Conservation (phyloP, 495 filamentous ascomycete species). For the Aspergillus wentii region DNA sequence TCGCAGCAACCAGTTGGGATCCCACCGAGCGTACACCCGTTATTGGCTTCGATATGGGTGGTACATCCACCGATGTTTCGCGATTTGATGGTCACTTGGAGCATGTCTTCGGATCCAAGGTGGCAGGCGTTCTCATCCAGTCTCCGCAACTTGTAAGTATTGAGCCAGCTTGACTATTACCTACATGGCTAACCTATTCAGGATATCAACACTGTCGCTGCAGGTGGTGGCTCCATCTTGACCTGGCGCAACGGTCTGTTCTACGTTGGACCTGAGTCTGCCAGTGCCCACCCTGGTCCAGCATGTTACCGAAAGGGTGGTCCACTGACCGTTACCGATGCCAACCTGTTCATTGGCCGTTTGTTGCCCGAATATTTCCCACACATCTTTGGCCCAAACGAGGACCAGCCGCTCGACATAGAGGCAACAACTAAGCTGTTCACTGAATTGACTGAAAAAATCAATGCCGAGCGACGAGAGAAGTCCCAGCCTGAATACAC, state of each 20-base stretch:
- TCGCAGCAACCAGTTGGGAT: slow-evolving; percentile 91
- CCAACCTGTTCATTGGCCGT: slow-evolving; percentile 84
- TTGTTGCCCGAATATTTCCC: slow-evolving; percentile 94
- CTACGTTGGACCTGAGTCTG: slow-evolving; percentile 93
- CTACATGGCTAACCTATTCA: no score
- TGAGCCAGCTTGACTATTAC: no score
- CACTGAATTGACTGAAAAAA: slow-evolving; percentile 67
- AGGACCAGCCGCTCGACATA: slow-evolving; percentile 79
- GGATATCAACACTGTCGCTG: slow-evolving; percentile 98
- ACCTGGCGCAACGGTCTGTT: slow-evolving; percentile 92
- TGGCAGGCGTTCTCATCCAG: slow-evolving; percentile 92
- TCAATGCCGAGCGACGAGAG: slow-evolving; percentile 59
- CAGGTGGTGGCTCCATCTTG: slow-evolving; percentile 84
- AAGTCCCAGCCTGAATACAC: slow-evolving; percentile 64
- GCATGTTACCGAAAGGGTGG: slow-evolving; percentile 95
- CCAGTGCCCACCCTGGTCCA: slow-evolving; percentile 87
- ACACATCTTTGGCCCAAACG: slow-evolving; percentile 91
- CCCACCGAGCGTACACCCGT: slow-evolving; percentile 79
- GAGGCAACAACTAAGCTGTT: slow-evolving; percentile 74
- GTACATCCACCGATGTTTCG: slow-evolving; percentile 92
- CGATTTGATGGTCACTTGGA: slow-evolving; percentile 91
- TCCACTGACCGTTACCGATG: slow-evolving; percentile 88
- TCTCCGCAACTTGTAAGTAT: slow-evolving; percentile 88
- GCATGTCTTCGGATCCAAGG: slow-evolving; percentile 96
- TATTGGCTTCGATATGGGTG: slow-evolving; percentile 97